These are phyloP conservation scores for Myxozyma kluyveri DNA, from an alignment of 805 yeast species.

Conservation along the genomic window DNA sequence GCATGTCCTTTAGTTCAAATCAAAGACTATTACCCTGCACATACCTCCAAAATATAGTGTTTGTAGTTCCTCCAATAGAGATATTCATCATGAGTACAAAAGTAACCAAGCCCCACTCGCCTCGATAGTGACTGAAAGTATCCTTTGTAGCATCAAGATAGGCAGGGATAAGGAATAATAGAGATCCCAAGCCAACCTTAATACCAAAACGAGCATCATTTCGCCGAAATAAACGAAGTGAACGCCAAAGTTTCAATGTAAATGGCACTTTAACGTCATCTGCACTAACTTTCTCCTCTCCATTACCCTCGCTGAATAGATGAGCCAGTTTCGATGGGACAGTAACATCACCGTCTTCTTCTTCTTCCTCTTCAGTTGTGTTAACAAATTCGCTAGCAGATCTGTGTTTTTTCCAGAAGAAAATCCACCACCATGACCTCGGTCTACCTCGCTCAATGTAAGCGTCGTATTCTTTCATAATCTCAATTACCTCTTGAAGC, in stretches of 20 bases:
- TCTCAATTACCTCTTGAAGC: slow-evolving; percentile 38
- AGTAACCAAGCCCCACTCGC: slow-evolving; percentile 80
- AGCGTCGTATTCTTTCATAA: slow-evolving; percentile 43
- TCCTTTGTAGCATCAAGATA: slow-evolving; percentile 55
- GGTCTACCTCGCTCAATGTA: slow-evolving; percentile 15
- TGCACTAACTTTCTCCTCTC: slow-evolving; percentile 6
- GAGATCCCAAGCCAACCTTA: slow-evolving; percentile 75
- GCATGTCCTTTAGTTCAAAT: slow-evolving; percentile 38
- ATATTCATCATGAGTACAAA: slow-evolving; percentile 82
- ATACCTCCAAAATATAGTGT: slow-evolving; percentile 14
- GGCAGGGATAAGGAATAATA: slow-evolving; percentile 63
- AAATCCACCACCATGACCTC: slow-evolving; percentile 53
- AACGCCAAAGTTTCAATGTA: slow-evolving; percentile 37
- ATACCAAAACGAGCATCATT: slow-evolving; percentile 76
- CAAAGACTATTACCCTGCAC: not conserved
- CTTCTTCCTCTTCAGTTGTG: not conserved
- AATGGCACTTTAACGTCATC: slow-evolving; percentile 1
- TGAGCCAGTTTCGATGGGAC: slow-evolving; percentile 24
- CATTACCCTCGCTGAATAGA: slow-evolving; percentile 19
- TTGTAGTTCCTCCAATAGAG: slow-evolving; percentile 75
- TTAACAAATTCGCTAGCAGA: not conserved
- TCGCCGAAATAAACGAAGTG: slow-evolving; percentile 52
- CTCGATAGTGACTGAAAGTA: slow-evolving; percentile 62
- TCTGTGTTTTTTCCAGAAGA: slow-evolving; percentile 45
- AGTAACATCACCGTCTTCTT: slow-evolving; percentile 14